Evolutionary conservation across 495 filamentous ascomycete genomes (phyloP).

Genomic region (Neurospora africana): DNA sequence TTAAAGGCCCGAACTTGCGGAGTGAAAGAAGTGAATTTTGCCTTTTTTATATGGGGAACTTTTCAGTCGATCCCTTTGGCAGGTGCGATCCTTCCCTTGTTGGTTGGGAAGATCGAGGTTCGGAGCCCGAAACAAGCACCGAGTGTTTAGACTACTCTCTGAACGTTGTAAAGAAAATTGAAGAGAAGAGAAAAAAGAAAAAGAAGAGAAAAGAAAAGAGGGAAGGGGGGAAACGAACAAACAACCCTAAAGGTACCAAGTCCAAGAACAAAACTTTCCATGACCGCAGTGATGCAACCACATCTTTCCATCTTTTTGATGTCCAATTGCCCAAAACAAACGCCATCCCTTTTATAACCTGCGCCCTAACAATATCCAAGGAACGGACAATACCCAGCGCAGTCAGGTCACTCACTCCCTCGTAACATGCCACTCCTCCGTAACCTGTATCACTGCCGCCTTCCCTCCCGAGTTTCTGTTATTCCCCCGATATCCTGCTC

Average conservation of each 20-base stretch:
- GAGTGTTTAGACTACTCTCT: no score
- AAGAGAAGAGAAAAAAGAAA: not conserved
- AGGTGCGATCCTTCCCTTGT: no score
- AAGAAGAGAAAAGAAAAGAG: not conserved
- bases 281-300: not conserved
- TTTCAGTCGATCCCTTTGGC: not conserved
- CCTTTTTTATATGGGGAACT: not conserved
- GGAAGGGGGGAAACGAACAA: not conserved
- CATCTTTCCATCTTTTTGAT: not conserved
- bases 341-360: not conserved
- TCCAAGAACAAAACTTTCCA: not conserved
- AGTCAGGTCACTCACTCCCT: not conserved
- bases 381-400: not conserved
- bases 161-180: no score
- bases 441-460: not conserved
- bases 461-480: not conserved
- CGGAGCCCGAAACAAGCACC: no score
- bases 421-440: not conserved
- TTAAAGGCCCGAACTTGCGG: not conserved
- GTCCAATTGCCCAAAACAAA: not conserved
- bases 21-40: not conserved
- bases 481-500: not conserved
- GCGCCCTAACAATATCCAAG: not conserved
- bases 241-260: not conserved
- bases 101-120: no score